Evolutionary conservation across 2,329 filamentous ascomycete species (phyloP).

Genomic region (Aureobasidium sp.): DNA sequence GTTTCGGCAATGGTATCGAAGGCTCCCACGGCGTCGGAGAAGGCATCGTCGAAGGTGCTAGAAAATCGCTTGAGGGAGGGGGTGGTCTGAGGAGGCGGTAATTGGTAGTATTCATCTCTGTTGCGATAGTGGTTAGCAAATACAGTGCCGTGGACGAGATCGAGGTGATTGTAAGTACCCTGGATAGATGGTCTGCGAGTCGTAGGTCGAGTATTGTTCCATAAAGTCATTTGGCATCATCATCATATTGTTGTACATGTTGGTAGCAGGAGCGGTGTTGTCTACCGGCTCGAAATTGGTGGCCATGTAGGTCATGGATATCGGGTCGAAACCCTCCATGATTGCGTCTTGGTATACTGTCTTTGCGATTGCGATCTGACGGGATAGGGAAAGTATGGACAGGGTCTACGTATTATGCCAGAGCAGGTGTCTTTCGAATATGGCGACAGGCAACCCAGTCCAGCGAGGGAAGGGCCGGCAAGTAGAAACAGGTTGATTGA

Average conservation of each 20-base stretch:
- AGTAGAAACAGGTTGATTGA: background rate
- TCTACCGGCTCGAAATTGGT: slow-evolving; percentile 44
- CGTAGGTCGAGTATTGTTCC: slow-evolving; percentile 52
- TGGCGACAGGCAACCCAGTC: background rate
- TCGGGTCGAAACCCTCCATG: slow-evolving; percentile 51
- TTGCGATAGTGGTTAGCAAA: slow-evolving; percentile 13
- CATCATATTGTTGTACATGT: slow-evolving; percentile 36
- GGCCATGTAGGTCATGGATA: slow-evolving; percentile 53
- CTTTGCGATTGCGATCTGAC: background rate
- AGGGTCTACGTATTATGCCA: background rate
- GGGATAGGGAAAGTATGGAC: background rate
- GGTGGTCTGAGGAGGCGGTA: slow-evolving; percentile 16
- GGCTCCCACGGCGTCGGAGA: slow-evolving; percentile 40
- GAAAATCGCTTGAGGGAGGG: slow-evolving; percentile 24
- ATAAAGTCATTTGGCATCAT: slow-evolving; percentile 42
- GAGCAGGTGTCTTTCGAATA: background rate
- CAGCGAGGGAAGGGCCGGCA: background rate
- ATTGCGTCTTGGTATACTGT: slow-evolving; percentile 15
- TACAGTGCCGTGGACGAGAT: background rate
- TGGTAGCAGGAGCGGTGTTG: slow-evolving; percentile 38
- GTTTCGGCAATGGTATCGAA: slow-evolving; percentile 37
- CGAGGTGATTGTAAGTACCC: slow-evolving; percentile 37
- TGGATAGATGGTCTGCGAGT: slow-evolving; percentile 48
- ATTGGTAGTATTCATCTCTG: slow-evolving; percentile 22
- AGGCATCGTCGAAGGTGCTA: slow-evolving; percentile 38